Conservation (phyloP, 2,329 filamentous ascomycete genomes). For the Botrytis sinoallii region DNA sequence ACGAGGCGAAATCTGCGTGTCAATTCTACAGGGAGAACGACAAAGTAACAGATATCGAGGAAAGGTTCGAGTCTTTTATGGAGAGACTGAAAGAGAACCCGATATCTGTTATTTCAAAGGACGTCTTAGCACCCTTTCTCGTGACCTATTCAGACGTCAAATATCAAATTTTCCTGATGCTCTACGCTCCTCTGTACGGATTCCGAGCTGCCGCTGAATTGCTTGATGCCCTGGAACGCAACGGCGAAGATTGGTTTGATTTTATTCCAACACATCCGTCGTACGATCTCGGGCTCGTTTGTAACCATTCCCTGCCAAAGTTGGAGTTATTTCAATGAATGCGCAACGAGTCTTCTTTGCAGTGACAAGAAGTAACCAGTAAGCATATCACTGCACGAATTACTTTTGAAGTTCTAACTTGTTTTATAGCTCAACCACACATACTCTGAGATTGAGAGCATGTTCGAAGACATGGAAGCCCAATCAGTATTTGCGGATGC, state of each 20-base stretch:
- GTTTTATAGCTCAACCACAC: slow-evolving; percentile 32
- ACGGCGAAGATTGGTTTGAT: slow-evolving; percentile 42
- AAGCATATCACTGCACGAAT: slow-evolving; percentile 7
- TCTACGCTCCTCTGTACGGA: slow-evolving; percentile 32
- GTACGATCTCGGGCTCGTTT: slow-evolving; percentile 20
- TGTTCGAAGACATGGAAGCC: slow-evolving; percentile 28
- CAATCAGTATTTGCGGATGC: slow-evolving; percentile 29
- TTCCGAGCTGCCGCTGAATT: slow-evolving; percentile 32
- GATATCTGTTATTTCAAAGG: slow-evolving; percentile 27
- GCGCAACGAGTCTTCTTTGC: slow-evolving; percentile 33
- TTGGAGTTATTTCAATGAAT: slow-evolving; percentile 27
- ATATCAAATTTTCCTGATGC: slow-evolving; percentile 28
- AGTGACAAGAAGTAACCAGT: slow-evolving; percentile 35
- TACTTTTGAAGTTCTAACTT: not conserved
- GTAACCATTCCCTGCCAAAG: slow-evolving; percentile 20
- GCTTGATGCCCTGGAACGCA: slow-evolving; percentile 32
- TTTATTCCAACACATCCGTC: not conserved
- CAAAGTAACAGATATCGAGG: slow-evolving; percentile 27
- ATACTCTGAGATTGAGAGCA: slow-evolving; percentile 29
- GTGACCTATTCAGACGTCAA: slow-evolving; percentile 35
- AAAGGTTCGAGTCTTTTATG: slow-evolving; percentile 40
- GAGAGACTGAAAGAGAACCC: slow-evolving; percentile 40
- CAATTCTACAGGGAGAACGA: slow-evolving; percentile 30
- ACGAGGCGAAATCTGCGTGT: slow-evolving; percentile 37
- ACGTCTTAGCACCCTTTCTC: slow-evolving; percentile 26